phyloP scores from a whole-genome alignment of 352 stramenopile species.

The Globisporangium iwayamae region DNA sequence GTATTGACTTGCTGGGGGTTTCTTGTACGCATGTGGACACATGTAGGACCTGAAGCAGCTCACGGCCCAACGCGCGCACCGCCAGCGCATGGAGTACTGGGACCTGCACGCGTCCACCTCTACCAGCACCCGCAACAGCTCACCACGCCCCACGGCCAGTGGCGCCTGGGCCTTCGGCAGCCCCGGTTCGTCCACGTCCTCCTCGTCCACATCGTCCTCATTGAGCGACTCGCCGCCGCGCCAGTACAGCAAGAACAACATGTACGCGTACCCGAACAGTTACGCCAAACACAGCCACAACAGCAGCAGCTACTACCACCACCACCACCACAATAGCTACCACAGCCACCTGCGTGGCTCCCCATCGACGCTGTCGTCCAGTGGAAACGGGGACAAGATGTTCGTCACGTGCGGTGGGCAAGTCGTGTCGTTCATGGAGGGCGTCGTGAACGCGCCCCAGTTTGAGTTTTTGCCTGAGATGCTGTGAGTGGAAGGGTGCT shows the following conservation, averaged over 20 bases:
- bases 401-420: constrained; percentile 80
- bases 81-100: constrained; percentile 69
- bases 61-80: constrained; percentile 62
- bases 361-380: constrained; percentile 20
- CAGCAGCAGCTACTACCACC: constrained; percentile 13
- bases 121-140: constrained; percentile 22
- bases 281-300: constrained; percentile 9
- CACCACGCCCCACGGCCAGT: constrained; percentile 24
- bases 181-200: constrained; percentile 19
- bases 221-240: constrained; percentile 17
- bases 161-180: constrained; percentile 26
- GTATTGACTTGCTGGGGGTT: not conserved
- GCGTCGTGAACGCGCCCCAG: constrained; percentile 70
- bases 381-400: constrained; percentile 43
- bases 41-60: constrained; percentile 73
- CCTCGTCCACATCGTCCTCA: constrained; percentile 17
- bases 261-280: constrained; percentile 23
- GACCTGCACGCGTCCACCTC: constrained; percentile 27
- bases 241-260: constrained; percentile 28
- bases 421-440: constrained; percentile 81
- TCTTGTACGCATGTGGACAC: not conserved
- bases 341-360: constrained; percentile 19
- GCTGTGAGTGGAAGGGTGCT: constrained; percentile 7
- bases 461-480: constrained; percentile 45
- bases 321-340: constrained; percentile 5